Conservation (phyloP, 352 stramenopile genomes). For the Phytopythium chamaehyphon region DNA sequence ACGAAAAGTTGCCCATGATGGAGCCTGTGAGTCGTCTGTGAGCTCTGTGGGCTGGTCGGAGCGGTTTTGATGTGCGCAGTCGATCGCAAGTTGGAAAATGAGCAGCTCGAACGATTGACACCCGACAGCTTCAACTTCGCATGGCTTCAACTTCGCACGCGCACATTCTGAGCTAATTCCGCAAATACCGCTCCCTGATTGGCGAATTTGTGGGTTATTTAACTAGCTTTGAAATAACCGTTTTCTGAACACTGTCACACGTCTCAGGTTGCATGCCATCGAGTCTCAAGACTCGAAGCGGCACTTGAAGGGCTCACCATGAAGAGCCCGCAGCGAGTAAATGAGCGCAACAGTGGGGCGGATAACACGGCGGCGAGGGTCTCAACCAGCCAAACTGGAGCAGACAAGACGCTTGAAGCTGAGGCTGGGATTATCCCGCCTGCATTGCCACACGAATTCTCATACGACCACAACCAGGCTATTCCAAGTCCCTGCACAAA, state of each 20-base stretch:
- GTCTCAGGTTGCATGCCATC: neutral
- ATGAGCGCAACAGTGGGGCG: neutral
- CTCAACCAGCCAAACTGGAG: neutral
- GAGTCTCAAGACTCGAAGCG: constrained; percentile 3
- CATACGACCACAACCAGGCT: no score
- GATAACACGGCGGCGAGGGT: neutral
- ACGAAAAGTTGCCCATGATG: constrained; percentile 49
- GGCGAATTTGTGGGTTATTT: neutral
- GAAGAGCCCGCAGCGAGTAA: constrained; percentile 1
- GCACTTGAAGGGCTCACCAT: constrained; percentile 7
- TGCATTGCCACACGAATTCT: no score
- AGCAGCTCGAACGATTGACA: neutral
- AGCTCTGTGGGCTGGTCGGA: neutral
- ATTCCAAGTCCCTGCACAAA: neutral
- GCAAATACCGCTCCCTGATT: constrained; percentile 7
- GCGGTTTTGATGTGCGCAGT: constrained; percentile 9
- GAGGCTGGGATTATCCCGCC: no score
- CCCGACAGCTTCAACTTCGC: neutral
- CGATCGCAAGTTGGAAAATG: constrained; percentile 39
- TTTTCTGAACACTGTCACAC: neutral
- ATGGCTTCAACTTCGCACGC: neutral
- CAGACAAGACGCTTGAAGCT: constrained; percentile 17
- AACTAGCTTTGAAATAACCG: no score
- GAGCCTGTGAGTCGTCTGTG: constrained; percentile 1
- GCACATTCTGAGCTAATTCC: constrained; percentile 3